Percentiles rank a stretch among this genome's conserved stretches.
Conservation (phyloP, 768 basidiomycete species). For the Clavulina sp. region DNA sequence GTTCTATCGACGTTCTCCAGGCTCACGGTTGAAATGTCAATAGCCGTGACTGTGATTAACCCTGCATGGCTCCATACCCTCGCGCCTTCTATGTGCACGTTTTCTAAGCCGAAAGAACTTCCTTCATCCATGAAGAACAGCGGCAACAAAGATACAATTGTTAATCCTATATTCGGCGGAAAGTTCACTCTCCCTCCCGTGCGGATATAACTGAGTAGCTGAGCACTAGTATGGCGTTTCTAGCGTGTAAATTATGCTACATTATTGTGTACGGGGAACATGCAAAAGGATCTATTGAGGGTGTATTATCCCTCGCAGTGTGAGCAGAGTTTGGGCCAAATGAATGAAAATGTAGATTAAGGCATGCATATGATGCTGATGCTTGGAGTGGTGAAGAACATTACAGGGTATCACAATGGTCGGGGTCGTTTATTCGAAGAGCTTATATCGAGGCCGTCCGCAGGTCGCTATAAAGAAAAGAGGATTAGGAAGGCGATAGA, state of each 20-base stretch:
- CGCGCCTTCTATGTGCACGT: slow-evolving; percentile 69
- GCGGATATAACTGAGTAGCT: slow-evolving; percentile 13
- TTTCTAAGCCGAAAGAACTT: slow-evolving; percentile 65
- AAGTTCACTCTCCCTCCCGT: slow-evolving; percentile 79
- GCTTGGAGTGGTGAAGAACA: too few species aligned
- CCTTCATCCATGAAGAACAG: slow-evolving; percentile 12
- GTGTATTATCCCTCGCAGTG: too few species aligned
- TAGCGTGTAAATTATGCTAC: neutral
- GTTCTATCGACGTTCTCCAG: neutral
- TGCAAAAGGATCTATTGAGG: too few species aligned
- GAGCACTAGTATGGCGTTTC: neutral
- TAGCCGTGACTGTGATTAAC: slow-evolving; percentile 73
- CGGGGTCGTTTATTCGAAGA: too few species aligned
- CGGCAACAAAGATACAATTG: slow-evolving; percentile 48
- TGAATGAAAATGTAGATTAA: too few species aligned
- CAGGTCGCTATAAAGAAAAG: too few species aligned
- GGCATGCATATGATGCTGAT: too few species aligned
- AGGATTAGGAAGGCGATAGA: too few species aligned
- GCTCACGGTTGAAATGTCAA: neutral
- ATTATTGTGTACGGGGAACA: slow-evolving; percentile 8
- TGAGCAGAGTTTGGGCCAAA: too few species aligned
- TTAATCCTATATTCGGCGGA: slow-evolving; percentile 71
- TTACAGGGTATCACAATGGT: too few species aligned
- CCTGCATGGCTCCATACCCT: slow-evolving; percentile 72
- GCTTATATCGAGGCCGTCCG: too few species aligned